phyloP scores from a whole-genome alignment of 441 rosid species.

The Populus trichocarpa region DNA sequence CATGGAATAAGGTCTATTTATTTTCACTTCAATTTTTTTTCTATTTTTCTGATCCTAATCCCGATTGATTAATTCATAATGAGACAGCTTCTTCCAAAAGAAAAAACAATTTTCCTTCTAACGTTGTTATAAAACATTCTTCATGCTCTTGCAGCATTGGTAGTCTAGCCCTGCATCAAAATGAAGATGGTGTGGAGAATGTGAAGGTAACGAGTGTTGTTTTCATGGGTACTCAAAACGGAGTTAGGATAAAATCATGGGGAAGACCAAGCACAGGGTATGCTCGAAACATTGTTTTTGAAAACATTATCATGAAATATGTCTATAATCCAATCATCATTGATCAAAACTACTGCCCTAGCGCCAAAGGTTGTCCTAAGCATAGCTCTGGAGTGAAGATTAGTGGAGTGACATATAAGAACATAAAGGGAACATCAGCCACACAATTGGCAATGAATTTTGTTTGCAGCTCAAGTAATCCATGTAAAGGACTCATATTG shows the following conservation, averaged over 20 bases:
- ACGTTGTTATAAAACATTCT: too few species aligned
- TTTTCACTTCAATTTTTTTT: too few species aligned
- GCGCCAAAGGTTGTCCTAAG: constrained; percentile 38
- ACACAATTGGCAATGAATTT: constrained; percentile 30
- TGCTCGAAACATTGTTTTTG: constrained; percentile 43
- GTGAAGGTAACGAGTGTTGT: constrained; percentile 41
- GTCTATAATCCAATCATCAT: constrained; percentile 58
- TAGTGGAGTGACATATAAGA: constrained; percentile 31
- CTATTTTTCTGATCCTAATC: too few species aligned
- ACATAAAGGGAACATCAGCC: constrained; percentile 40
- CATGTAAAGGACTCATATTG: constrained; percentile 24
- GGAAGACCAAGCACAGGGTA: constrained; percentile 56
- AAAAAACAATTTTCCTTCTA: too few species aligned
- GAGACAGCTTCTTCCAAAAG: too few species aligned
- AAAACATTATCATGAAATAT: constrained; percentile 41
- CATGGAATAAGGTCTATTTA: constrained; percentile 26
- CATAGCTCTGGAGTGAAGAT: constrained; percentile 44
- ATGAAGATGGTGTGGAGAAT: constrained; percentile 58
- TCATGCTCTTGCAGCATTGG: constrained; percentile 37
- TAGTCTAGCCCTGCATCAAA: constrained; percentile 37
- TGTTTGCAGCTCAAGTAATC: constrained; percentile 31
- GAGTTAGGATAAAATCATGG: constrained; percentile 69
- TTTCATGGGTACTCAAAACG: constrained; percentile 53
- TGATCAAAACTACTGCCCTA: constrained; percentile 67
- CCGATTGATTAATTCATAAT: too few species aligned